phyloP scores from a whole-genome alignment of 2,329 filamentous ascomycete genomes.

The Aspergillus quadrilineatus region DNA sequence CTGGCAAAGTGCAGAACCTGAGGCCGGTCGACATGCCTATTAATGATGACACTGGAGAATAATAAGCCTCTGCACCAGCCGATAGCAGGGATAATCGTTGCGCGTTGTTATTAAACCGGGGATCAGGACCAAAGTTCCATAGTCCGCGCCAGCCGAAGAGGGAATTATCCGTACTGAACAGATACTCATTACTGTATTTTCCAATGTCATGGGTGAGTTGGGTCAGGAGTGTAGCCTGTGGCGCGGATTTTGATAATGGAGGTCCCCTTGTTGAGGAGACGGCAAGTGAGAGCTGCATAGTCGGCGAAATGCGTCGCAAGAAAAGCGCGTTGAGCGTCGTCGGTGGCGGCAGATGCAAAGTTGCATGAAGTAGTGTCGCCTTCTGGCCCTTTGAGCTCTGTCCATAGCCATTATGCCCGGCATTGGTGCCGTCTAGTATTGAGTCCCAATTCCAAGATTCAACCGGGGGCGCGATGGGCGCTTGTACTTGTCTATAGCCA shows the following conservation, averaged over 20 bases:
- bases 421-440: slow-evolving; percentile 23
- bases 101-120: slow-evolving; percentile 45
- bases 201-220: slow-evolving; percentile 69
- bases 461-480: slow-evolving; percentile 37
- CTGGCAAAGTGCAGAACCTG: slow-evolving; percentile 78
- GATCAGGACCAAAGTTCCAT: slow-evolving; percentile 87
- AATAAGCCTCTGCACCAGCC: slow-evolving; percentile 90
- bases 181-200: slow-evolving; percentile 82
- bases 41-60: slow-evolving; percentile 90
- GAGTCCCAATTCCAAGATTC: slow-evolving; percentile 36
- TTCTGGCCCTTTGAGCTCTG: slow-evolving; percentile 28
- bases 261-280: slow-evolving; percentile 43
- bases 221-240: slow-evolving; percentile 47
- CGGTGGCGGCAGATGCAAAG: slow-evolving; percentile 58
- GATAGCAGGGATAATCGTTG: slow-evolving; percentile 76
- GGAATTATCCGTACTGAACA: slow-evolving; percentile 89
- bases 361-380: slow-evolving; percentile 47
- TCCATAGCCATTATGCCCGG: not conserved
- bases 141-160: slow-evolving; percentile 82
- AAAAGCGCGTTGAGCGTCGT: slow-evolving; percentile 85
- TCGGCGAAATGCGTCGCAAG: slow-evolving; percentile 72
- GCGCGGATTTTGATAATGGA: slow-evolving; percentile 44
- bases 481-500: slow-evolving; percentile 75
- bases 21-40: slow-evolving; percentile 86
- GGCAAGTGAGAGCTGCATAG: slow-evolving; percentile 75